Base-by-base conservation (phyloP, 2,329 filamentous ascomycete species). In the Diaporthe capsici region DNA sequence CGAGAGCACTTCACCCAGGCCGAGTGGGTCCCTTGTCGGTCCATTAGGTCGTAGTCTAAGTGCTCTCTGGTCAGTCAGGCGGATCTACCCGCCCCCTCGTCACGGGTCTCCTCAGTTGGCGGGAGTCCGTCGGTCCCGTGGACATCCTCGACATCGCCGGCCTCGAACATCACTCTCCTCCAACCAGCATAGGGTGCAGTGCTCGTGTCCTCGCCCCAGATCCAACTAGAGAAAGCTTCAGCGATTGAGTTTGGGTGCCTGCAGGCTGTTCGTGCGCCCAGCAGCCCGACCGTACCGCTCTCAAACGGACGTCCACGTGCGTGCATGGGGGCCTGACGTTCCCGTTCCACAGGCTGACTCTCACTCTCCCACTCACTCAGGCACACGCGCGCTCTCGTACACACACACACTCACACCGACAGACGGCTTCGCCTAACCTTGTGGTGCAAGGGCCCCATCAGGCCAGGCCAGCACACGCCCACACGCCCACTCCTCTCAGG, bases 51-150 rank as follows among this genome's bases (percentile, higher is more conserved):
- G 60, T 34, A 31, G 61, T 51, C 63, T 37, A 67, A 51, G 63
- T 51, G 25, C 44, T 15, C 17, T 13, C 12, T 65, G 39, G 60
- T 8, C 63, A 68, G 63, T 68, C 63, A 53, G 60, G 63, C 63
- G 63, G 63, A 68, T 68, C 65, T 68, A 68, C 47, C 65, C 63
- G 63, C 31, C 47, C 65, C 65, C 65, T 53, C 42, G 61, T 65
- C 65, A 68, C 47, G 47, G 65, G 65, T 68, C 65, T 39, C 31
- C 31, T 53, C 47, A 53, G 65, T 68, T 68, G 22, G 47, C 15
- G 47, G 61, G n/a, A 13, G n/a, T 47, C 37, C 28, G 61, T 47
- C 25, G 34, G 57, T 44, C 60, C 61, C 61, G 61, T 47, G 61
- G 25, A 63, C 60, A 28, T 63, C 37, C 15, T 63, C 37, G 44